Conservation (phyloP, 257 asterid genomes). For the Solanum gandarillasii region DNA sequence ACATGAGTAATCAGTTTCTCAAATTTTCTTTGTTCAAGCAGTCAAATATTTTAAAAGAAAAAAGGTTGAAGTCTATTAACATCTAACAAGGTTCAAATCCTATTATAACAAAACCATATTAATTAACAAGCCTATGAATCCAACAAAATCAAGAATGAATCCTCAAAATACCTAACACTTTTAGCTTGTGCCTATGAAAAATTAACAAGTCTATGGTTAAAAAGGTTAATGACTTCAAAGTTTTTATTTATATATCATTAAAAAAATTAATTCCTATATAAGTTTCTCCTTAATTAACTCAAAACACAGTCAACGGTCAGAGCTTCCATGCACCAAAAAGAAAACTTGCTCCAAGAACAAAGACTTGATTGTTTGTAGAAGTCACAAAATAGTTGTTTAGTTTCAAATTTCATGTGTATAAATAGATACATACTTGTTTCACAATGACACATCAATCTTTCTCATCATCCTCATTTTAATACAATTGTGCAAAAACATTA, state of each 20-base stretch:
- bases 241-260: not conserved
- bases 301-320: constrained; percentile 14
- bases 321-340: not conserved
- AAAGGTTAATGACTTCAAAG: not conserved
- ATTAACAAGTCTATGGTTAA: too few relatives aligned
- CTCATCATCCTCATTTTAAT: too few relatives aligned
- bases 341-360: too few relatives aligned
- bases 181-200: too few relatives aligned
- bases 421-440: too few relatives aligned
- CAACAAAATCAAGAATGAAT: not conserved
- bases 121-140: not conserved
- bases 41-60: too few relatives aligned
- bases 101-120: not conserved
- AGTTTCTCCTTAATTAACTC: not conserved
- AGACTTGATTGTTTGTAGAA: not conserved
- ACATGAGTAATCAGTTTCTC: not conserved
- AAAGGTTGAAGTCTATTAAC: not conserved
- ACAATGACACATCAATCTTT: too few relatives aligned
- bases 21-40: not conserved
- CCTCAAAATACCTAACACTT: not conserved
- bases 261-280: constrained; percentile 5
- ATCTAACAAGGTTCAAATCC: not conserved
- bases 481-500: too few relatives aligned
- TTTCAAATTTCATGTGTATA: too few relatives aligned
- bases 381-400: too few relatives aligned